Base-by-base conservation (phyloP, 331 rosid genomes). In the Malus hybrid region DNA sequence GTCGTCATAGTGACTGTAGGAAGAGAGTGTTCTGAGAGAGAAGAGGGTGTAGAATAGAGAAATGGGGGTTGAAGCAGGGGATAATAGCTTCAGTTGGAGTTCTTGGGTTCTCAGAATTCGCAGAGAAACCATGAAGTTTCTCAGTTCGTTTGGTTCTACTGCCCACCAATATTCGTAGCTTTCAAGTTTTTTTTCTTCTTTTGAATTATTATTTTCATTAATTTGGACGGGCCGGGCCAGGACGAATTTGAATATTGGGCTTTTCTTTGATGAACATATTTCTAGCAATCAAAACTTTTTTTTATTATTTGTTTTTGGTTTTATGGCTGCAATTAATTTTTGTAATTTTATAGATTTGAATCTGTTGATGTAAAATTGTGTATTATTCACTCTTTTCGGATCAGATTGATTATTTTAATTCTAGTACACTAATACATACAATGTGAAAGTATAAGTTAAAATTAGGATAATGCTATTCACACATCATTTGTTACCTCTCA, bases 41-140 rank as follows among this genome's bases (percentile, higher is more conserved):
- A 77, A 73, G 36, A 65, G 79, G 71, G 74, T 74, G 80, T 72
- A 57, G 31, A 55, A 54, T 31, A 74, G 24, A 33, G 78, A 78
- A 64, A 55, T 32, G 69, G 80, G 52, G 39, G n/a, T 57, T 11
- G 79, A 75, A 32, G 67, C 1, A 39, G 71, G 42, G 1, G 76
- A 67, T 10, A 77, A 73, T 15, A 80, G 78, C 69, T 75, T 91
- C 32, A 39, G 85, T 3, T 54, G 81, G 65, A 67, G 63, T 77
- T 79, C 83, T 81, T 85, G 88, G 62, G 57, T 73, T 79, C 77
- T 88, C 46, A 81, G 80, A 80, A 81, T 76, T 76, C 72, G 63
- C 60, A 64, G 70, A 67, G 80, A 78, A 9, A 81, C 79, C 86
- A 89, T 86, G 75, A 80, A 42, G 48, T 1, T 42, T 42, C 48